Evolutionary conservation across 192 early-diverging fungal species (phyloP).

Genomic region (Allomyces macrogynus): DNA sequence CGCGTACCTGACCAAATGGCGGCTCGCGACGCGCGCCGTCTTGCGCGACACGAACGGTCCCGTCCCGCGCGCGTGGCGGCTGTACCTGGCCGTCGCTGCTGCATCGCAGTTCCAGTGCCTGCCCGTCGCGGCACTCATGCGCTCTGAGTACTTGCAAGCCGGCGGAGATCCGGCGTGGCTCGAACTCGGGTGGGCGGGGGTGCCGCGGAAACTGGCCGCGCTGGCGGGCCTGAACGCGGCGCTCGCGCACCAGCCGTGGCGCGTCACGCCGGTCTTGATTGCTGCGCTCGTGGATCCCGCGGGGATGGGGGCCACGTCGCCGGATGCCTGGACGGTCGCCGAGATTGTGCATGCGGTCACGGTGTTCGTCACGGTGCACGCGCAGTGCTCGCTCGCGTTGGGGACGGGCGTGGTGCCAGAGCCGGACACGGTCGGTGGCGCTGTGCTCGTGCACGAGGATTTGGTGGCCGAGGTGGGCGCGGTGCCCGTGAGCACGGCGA

Average conservation of each 20-base stretch:
- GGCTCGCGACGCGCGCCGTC: slow-evolving; percentile 14
- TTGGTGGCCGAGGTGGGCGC: no score
- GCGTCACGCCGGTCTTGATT: slow-evolving; percentile 16
- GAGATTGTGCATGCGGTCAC: slow-evolving; percentile 34
- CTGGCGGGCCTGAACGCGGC: slow-evolving; percentile 18
- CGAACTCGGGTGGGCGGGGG: slow-evolving; percentile 16
- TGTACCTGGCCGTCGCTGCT: slow-evolving; percentile 31
- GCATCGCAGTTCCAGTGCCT: slow-evolving; percentile 30
- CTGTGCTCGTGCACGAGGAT: neutral
- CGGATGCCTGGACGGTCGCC: slow-evolving; percentile 24
- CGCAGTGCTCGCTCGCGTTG: slow-evolving; percentile 27
- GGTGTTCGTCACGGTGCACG: slow-evolving; percentile 22
- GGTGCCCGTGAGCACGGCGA: no score
- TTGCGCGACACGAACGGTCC: slow-evolving; percentile 21
- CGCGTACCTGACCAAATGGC: slow-evolving; percentile 26
- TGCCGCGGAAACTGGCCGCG: slow-evolving; percentile 25
- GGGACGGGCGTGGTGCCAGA: slow-evolving; percentile 34
- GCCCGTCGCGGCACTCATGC: slow-evolving; percentile 27
- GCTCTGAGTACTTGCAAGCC: slow-evolving; percentile 22
- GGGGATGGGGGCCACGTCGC: slow-evolving; percentile 10
- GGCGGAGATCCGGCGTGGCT: slow-evolving; percentile 32
- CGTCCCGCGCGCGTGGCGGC: slow-evolving; percentile 22
- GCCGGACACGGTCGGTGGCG: slow-evolving; percentile 27
- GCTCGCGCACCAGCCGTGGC: slow-evolving; percentile 34
- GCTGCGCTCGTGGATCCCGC: slow-evolving; percentile 15